Evolutionary conservation across 441 rosid genomes (phyloP).

Genomic region (Eutrema salsugineum): DNA sequence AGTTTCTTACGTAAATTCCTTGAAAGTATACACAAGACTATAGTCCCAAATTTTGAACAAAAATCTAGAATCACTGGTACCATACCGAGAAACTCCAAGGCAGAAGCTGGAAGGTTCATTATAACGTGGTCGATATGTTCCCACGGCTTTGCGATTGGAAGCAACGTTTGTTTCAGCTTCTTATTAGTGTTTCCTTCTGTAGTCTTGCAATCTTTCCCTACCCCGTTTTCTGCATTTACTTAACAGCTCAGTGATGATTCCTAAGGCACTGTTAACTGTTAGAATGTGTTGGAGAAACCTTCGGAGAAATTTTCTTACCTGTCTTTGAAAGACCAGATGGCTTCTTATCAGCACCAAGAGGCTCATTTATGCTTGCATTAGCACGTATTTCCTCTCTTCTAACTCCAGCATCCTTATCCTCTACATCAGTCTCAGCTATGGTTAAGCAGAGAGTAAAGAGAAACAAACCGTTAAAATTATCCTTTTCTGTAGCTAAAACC

Average conservation of each 20-base stretch:
- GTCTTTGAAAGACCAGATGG: constrained; percentile 40
- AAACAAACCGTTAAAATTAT: background rate
- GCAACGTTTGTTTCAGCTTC: constrained; percentile 52
- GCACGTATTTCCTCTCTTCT: constrained; percentile 22
- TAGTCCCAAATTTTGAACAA: background rate
- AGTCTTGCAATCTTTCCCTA: constrained; percentile 21
- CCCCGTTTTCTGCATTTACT: constrained; percentile 39
- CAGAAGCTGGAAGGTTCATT: constrained; percentile 99
- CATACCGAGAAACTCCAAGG: constrained; percentile 80
- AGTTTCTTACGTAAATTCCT: background rate
- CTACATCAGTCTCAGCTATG: constrained; percentile 35
- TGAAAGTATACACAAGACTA: background rate
- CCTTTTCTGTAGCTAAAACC: background rate
- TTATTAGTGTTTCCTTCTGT: constrained; percentile 50
- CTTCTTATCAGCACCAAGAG: constrained; percentile 42
- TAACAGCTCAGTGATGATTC: background rate
- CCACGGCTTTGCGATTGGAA: constrained; percentile 61
- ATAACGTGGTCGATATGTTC: constrained; percentile 88
- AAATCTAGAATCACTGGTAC: background rate
- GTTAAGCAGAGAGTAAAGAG: constrained; percentile 2
- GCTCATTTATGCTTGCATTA: constrained; percentile 26
- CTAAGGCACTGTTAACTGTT: background rate
- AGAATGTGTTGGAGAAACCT: constrained; percentile 1
- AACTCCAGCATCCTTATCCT: constrained; percentile 15
- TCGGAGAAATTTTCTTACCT: constrained; percentile 39